Evolutionary conservation across 805 yeast species (phyloP), one percentile per base, ranked within the genome.

Genomic region (Starmerella apis): DNA sequence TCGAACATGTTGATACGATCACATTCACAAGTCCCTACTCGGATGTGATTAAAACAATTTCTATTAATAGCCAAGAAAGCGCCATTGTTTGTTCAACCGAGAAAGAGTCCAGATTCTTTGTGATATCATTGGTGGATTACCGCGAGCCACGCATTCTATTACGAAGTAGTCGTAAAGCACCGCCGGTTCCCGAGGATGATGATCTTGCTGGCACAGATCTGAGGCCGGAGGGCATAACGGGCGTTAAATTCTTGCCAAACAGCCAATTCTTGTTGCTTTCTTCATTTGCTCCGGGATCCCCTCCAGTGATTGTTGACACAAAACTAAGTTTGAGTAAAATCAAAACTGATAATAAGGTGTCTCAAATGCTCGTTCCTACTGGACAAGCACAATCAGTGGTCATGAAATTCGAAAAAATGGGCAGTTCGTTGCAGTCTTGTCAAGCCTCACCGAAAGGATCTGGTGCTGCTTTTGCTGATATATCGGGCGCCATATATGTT

Each of bases 401-500:
- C 4, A 65, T 80, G 61, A 75, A 80, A 56, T 68, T 87, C 14
- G 84, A 82, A 49, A 94, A 88, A 59, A 75, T 88, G 14, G 96
- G 97, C 0, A 76, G 83, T 2, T 71, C 78, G 5, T 83, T 87
- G 50, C 94, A 88, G 63, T 71, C 73, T 41, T 77, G 81, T 50
- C 79, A 81, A 20, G 73, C 84, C 0, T 83, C 94, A 2, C 95
- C 96, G 1, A 70, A 95, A 20, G 88, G 92, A 27, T 94, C 87
- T 61, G 81, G 92, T 0, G 72, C 86, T 25, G 94, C 90, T 2
- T 81, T 84, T 57, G 65, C 87, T 19, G 92, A 83, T 61, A 77
- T 84, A 52, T 79, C 78, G 49, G 97, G 97, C 0, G 70, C 77
- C 1, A 80, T 87, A 0, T 86, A 76, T 58, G 69, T 86, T 35